phyloP scores from a whole-genome alignment of 805 yeast species.

The Saitoella complicata region DNA sequence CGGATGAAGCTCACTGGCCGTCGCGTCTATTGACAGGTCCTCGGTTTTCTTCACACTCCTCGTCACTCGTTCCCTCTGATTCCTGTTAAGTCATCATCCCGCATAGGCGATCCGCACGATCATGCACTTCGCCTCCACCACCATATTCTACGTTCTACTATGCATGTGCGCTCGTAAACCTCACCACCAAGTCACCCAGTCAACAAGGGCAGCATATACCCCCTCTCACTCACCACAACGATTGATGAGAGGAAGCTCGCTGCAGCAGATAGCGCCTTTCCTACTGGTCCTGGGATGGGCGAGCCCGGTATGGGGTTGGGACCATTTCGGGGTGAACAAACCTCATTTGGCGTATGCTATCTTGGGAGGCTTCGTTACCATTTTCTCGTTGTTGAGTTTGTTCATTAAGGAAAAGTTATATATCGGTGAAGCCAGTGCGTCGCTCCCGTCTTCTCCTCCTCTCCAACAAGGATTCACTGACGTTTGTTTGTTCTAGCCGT shows the following conservation, averaged over 20 bases:
- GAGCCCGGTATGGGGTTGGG: background rate
- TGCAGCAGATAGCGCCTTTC: background rate
- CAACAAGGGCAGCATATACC: background rate
- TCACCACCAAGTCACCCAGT: too few species aligned
- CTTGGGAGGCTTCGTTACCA: constrained; percentile 64
- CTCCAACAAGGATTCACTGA: background rate
- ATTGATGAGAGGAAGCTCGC: background rate
- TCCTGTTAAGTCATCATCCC: too few species aligned
- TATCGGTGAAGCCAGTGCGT: constrained; percentile 63
- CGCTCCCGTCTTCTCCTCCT: background rate
- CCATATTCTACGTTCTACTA: too few species aligned
- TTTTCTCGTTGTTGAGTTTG: constrained; percentile 66
- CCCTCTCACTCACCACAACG: background rate
- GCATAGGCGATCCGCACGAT: too few species aligned
- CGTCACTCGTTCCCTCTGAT: too few species aligned
- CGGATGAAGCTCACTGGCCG: too few species aligned
- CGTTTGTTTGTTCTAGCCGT: constrained; percentile 27
- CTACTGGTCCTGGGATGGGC: background rate
- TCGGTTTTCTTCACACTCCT: too few species aligned
- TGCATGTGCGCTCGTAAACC: too few species aligned
- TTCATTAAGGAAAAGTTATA: constrained; percentile 70
- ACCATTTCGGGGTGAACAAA: constrained; percentile 29
- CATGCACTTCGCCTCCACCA: too few species aligned
- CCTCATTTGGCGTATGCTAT: constrained; percentile 82
- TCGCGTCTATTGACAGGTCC: too few species aligned